These are phyloP conservation scores for Chaetothyriales sp. DNA, from an alignment of 2,329 filamentous ascomycete genomes.

Conservation along the genomic window DNA sequence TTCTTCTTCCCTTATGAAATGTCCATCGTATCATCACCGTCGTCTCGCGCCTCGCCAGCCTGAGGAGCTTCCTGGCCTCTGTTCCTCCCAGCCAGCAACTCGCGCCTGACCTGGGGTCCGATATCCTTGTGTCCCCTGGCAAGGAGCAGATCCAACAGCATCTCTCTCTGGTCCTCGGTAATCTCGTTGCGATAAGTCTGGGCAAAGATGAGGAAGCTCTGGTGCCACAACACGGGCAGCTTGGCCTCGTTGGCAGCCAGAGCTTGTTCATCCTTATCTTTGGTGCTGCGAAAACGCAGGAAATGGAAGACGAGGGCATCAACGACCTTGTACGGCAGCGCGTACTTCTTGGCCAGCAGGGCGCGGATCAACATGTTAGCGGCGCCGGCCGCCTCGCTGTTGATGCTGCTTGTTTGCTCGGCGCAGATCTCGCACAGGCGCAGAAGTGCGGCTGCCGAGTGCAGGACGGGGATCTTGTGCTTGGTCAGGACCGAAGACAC, in stretches of 20 bases:
- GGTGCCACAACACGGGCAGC: conserved; percentile 90
- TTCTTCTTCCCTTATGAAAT: neutral
- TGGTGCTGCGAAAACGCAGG: conserved; percentile 59
- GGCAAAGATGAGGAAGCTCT: conserved; percentile 80
- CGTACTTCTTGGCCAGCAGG: conserved; percentile 91
- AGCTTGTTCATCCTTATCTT: conserved; percentile 45
- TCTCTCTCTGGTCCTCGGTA: conserved; percentile 86
- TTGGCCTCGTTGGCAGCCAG: conserved; percentile 38
- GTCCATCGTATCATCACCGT: conserved; percentile 17
- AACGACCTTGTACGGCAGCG: conserved; percentile 83
- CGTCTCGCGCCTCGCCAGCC: conserved; percentile 38
- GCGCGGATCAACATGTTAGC: conserved; percentile 93
- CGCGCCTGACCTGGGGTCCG: conserved; percentile 76
- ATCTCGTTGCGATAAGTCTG: conserved; percentile 92
- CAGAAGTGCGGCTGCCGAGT: conserved; percentile 82
- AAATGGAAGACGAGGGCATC: conserved; percentile 96
- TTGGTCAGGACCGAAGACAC: conserved; percentile 72
- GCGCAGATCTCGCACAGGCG: conserved; percentile 88
- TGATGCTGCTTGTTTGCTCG: conserved; percentile 64
- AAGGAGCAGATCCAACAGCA: conserved; percentile 71
- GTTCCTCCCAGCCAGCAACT: conserved; percentile 74
- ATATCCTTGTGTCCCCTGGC: conserved; percentile 76
- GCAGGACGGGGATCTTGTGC: conserved; percentile 76
- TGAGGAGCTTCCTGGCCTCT: conserved; percentile 66
- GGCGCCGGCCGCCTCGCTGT: conserved; percentile 69